Evolutionary conservation across 495 filamentous ascomycete species (phyloP), one percentile per base, ranked within the genome.

Genomic region (Achaetomiella virescens): DNA sequence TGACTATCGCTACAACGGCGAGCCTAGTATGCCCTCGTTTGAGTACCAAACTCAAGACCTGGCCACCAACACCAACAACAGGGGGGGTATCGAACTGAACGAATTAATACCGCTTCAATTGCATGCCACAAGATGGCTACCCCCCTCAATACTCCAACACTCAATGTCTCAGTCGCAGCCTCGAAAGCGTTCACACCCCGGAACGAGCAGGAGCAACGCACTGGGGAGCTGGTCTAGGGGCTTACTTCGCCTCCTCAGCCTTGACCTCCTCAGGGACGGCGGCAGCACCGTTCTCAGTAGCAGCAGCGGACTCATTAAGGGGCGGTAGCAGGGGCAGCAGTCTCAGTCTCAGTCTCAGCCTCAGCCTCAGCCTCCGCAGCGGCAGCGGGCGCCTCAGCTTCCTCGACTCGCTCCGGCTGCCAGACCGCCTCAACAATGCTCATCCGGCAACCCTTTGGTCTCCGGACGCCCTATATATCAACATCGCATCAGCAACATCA

Each of bases 401-500:
- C 24, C 50, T 29, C 25, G 7, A 36, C 46, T 38, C 35, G 17
- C 11, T 60, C 55, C 6, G 72, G 72, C 57, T 72, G 62, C 77
- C 77, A 80, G 11, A 78, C 72, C 7, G 77, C 77, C 62, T 80
- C 77, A 42, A 80, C 58, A 45, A 78, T 68, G 51, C 72, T 74
- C 76, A 80, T 80, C 24, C 74, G 62, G 57, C 73, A 78, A 9
- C 70, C 71, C 29, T 69, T 63, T 5, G 68, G 60, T 52, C 72
- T 61, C 0, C 54, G 64, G 47, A 74, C 66, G 2, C 73, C 72
- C 73, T 75, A 10, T 29, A 9, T 18, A n/a, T 17, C 9, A 42
- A 10, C 22, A 45, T 21, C 17, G 24, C 17, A 38, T 18, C 22
- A 5, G 0, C 18, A 48, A 43, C 48, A n/a, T n/a, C n/a, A n/a